Base-by-base conservation (phyloP, 2,329 filamentous ascomycete species). In the Xylariomycetidae sp. region DNA sequence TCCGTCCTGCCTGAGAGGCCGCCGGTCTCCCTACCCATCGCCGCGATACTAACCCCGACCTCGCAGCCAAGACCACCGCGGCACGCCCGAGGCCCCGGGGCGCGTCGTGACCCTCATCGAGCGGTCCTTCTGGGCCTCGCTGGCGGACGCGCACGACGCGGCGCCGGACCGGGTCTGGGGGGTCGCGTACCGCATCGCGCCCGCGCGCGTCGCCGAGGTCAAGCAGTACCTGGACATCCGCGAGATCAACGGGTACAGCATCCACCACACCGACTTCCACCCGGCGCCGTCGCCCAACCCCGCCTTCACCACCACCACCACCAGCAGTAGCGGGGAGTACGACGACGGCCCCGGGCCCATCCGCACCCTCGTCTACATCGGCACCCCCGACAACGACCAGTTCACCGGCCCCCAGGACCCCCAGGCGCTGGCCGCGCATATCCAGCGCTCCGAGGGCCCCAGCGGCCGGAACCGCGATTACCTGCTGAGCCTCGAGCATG, bases 191-290 rank as follows among this genome's bases (percentile, higher is more conserved):
- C 84, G 90, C 53, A 90, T 95, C 60, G 69, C 73, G 18, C 61
- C 79, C 6, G 68, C 75, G 2, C 74, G 79, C 46, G 87, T 93
- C 15, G 72, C 78, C 39, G 82, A 90, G 63, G 90, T 95, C 4
- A 82, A 85, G 47, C 74, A 80, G 38, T 95, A 95, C 58, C 84
- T 98, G 29, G 89, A 96, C 60, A 90, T 95, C 45, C 82, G 92
- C 28, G 92, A 98, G 62, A 95, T 96, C 55, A 95, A 96, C 63
- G 92, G 92, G 17, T 98, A 98, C 63, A 85, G 81, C 34, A 93
- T 95, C 46, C 89, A 95, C 61, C 86, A 88, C 59, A 86, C 88
- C 18, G 78, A 83, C 0, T 95, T 96, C 58, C 70, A 89, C 49
- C 79, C 82, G 6, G 69, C 40, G 3, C 5, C 31, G 7, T 10